Percentiles rank a stretch among this genome's conserved stretches.
phyloP scores from a whole-genome alignment of 495 filamentous ascomycete genomes.

The Trichoderma orchidacearum region DNA sequence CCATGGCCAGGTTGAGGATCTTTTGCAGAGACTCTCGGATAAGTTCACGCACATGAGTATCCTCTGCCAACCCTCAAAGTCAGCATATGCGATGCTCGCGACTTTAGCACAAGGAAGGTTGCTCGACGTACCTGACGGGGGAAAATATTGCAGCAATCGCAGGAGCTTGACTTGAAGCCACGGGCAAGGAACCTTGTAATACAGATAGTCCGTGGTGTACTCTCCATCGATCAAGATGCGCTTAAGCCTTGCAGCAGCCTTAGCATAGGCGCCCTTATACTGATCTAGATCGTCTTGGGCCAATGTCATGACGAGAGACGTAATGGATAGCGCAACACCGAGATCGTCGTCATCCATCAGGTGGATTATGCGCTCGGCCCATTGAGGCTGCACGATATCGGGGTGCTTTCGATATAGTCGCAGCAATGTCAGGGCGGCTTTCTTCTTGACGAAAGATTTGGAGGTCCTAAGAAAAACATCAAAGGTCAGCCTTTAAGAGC shows the following conservation, averaged over 20 bases:
- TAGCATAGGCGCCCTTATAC: constrained; percentile 88
- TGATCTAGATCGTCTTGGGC: constrained; percentile 87
- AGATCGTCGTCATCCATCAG: constrained; percentile 96
- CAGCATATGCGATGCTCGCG: not conserved
- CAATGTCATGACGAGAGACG: constrained; percentile 89
- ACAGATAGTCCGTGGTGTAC: constrained; percentile 76
- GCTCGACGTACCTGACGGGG: constrained; percentile 66
- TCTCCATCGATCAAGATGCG: constrained; percentile 81
- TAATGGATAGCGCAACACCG: constrained; percentile 89
- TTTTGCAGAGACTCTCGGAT: constrained; percentile 85
- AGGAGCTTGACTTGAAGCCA: constrained; percentile 97
- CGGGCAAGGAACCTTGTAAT: constrained; percentile 97
- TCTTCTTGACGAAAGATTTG: constrained; percentile 98
- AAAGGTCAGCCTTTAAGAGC: not conserved
- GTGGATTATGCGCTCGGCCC: constrained; percentile 94
- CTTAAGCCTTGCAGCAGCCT: constrained; percentile 81
- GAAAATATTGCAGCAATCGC: constrained; percentile 86
- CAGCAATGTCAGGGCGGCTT: constrained; percentile 91
- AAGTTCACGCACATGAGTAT: constrained; percentile 79
- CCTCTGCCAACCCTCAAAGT: constrained; percentile 42
- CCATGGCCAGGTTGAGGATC: constrained; percentile 79
- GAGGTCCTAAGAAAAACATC: constrained; percentile 55
- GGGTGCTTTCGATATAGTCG: constrained; percentile 91
- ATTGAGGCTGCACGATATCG: constrained; percentile 85
- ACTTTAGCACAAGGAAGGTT: not conserved